Evolutionary conservation across 148 eudicot species (phyloP).

Genomic region (Rhododendron kiyosumense): DNA sequence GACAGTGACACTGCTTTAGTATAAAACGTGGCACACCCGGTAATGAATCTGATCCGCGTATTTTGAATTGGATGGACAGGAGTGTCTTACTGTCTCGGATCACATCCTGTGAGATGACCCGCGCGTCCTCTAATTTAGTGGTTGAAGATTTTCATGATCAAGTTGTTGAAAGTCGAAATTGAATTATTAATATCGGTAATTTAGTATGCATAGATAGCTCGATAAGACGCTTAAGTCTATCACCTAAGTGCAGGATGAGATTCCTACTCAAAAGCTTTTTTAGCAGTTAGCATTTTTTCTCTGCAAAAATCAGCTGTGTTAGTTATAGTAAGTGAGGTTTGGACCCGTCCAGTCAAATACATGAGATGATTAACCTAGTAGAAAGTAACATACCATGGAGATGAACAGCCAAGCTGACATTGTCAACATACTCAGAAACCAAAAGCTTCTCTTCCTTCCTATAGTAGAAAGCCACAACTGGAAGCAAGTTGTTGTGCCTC

Average conservation of each 20-base stretch:
- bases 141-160: not conserved
- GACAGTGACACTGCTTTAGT: too few species aligned
- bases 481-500: slow-evolving; percentile 58
- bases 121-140: not conserved
- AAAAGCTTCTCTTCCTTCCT: slow-evolving; percentile 82
- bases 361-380: not conserved
- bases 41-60: not conserved
- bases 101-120: not conserved
- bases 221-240: not conserved
- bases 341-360: too few species aligned
- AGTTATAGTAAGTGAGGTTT: too few species aligned
- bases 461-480: slow-evolving; percentile 67
- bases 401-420: slow-evolving; percentile 63
- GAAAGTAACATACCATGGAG: slow-evolving; percentile 54
- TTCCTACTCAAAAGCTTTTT: not conserved
- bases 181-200: not conserved
- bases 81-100: not conserved
- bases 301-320: too few species aligned
- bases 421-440: slow-evolving; percentile 41
- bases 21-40: too few species aligned
- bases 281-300: not conserved
- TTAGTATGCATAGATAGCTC: not conserved
- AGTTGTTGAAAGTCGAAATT: not conserved
- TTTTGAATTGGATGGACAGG: not conserved
- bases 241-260: not conserved